These are phyloP conservation scores for Metarhizium humberi DNA, from an alignment of 2,329 filamentous ascomycete species.

Conservation along the genomic window DNA sequence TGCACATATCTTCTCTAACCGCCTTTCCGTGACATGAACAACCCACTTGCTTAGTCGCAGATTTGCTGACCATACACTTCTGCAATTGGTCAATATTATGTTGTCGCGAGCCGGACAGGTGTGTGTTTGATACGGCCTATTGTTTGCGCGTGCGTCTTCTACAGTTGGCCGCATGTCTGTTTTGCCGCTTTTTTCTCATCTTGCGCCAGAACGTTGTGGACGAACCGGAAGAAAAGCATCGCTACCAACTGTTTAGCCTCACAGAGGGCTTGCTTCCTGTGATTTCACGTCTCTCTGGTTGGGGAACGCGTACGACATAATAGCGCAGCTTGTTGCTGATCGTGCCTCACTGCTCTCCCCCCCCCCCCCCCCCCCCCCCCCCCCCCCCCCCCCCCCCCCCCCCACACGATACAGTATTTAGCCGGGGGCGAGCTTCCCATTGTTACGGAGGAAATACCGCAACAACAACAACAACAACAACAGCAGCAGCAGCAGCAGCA, in stretches of 20 bases:
- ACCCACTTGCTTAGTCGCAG: neutral
- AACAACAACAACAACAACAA: constrained; percentile 2
- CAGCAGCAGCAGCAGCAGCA: constrained; percentile 1
- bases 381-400: too few species aligned
- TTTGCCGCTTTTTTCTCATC: neutral
- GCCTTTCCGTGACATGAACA: neutral
- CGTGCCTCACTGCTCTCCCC: neutral
- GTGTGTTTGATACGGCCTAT: neutral
- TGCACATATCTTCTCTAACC: neutral
- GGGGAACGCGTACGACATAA: neutral
- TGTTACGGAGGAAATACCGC: constrained; percentile 4
- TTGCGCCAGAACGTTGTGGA: neutral
- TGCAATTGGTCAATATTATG: neutral
- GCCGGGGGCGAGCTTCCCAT: constrained; percentile 9
- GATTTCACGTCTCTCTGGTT: neutral
- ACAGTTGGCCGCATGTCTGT: neutral
- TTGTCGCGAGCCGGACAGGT: neutral
- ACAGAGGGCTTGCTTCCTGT: neutral
- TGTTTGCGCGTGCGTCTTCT: neutral
- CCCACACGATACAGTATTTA: constrained; percentile 9
- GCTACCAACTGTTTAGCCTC: neutral
- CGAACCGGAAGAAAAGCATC: neutral
- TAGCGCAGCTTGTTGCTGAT: neutral
- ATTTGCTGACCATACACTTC: neutral
- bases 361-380: too few species aligned